Evolutionary conservation across 441 rosid genomes (phyloP).

Genomic region (Hura crepitans): DNA sequence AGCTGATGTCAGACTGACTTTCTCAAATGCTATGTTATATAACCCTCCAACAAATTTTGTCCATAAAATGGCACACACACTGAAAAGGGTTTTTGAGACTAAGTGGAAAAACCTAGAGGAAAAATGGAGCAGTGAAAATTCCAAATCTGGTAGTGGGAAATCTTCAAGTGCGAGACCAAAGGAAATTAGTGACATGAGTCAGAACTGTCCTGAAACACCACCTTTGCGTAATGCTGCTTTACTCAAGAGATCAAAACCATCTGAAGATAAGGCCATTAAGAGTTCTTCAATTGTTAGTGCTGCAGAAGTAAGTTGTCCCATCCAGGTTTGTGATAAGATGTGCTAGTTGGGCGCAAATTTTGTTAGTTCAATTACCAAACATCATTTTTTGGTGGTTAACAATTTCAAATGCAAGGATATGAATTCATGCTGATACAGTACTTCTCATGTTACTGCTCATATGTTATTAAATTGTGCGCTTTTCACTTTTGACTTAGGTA

Average conservation of each 20-base stretch:
- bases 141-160: constrained; percentile 23
- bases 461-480: constrained; percentile 8
- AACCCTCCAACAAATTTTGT: constrained; percentile 44
- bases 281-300: constrained; percentile 26
- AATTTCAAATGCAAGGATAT: neutral
- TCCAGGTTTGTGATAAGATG: neutral
- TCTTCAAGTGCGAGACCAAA: constrained; percentile 25
- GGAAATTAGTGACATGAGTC: constrained; percentile 30
- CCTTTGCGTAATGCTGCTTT: constrained; percentile 24
- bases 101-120: constrained; percentile 62
- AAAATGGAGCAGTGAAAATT: constrained; percentile 32
- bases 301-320: constrained; percentile 32
- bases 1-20: constrained; percentile 46
- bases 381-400: neutral
- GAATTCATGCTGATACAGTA: neutral
- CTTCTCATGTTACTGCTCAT: neutral
- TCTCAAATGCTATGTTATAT: constrained; percentile 49
- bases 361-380: neutral
- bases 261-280: constrained; percentile 27
- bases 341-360: neutral
- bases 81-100: constrained; percentile 46
- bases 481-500: constrained; percentile 33
- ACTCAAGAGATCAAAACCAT: constrained; percentile 32
- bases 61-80: constrained; percentile 39
- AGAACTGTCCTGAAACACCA: constrained; percentile 35